Base-by-base conservation (phyloP, 805 yeast genomes). In the Lipomyces chichibuensis region DNA sequence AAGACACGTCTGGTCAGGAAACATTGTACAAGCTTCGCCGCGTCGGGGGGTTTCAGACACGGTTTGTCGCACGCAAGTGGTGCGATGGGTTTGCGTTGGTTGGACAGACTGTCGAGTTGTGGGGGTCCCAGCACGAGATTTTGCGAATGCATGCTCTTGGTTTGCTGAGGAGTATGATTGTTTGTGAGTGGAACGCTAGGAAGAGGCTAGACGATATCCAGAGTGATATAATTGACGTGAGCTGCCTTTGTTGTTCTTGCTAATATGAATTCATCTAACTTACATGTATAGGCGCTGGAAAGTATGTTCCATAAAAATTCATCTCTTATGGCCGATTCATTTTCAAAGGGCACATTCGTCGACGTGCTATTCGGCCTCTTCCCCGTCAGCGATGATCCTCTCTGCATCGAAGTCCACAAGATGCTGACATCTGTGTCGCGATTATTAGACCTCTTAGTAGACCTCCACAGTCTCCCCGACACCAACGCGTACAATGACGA, bases 401-500 rank as follows among this genome's bases (percentile, higher is more conserved):
- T 87, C 64, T 81, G 51, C 11, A 11, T 13, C 32, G 65, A 60
- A 23, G 65, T 88, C 63, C 82, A 82, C 65, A 85, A 84, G 55
- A 72, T 90, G 51, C 77, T 85, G 32, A 69, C 70, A 29, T 69
- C 74, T 27, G 61, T 76, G 23, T 72, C 76, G 29, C 88, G 86
- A 29, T 90, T 90, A 77, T 78, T 91, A 65, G 85, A 83, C 63
- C 85, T 87, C 17, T 82, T 90, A 74, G 83, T 85, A 68, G 91
- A 90, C 73, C 84, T 89, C 72, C 85, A 85, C 72, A 84, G 85
- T 65, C 91, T 92, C 65, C 97, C 97, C 14, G 84, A 83, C 58
- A 92, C 92, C 23, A 87, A 87, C 54, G 96, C 91, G 74, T 92
- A 89, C 77, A 94, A 90, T 73, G 94, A 90, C 76, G 97, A 92